These are phyloP conservation scores for Globisporangium nunn DNA, from an alignment of 352 stramenopile genomes.

Conservation along the genomic window DNA sequence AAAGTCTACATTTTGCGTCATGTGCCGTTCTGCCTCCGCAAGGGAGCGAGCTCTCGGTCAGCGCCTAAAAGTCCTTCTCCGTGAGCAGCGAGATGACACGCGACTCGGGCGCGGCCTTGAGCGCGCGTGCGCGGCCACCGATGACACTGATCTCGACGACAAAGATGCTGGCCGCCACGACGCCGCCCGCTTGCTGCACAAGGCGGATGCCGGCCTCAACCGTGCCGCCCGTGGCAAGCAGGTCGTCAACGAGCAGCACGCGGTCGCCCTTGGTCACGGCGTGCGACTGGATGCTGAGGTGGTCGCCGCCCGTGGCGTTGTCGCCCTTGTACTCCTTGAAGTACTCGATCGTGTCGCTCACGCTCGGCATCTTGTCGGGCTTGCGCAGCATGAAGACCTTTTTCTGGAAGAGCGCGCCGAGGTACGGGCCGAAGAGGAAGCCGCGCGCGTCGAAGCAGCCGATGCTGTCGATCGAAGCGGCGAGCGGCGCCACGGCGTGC, in stretches of 20 bases:
- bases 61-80: conserved; percentile 60
- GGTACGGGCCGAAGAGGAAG: conserved; percentile 95
- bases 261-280: conserved; percentile 70
- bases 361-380: conserved; percentile 95
- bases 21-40: neutral
- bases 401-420: conserved; percentile 93
- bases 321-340: conserved; percentile 92
- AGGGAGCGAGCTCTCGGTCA: no score
- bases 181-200: conserved; percentile 80
- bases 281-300: conserved; percentile 82
- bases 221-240: conserved; percentile 96
- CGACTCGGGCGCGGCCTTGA: conserved; percentile 30
- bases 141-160: conserved; percentile 91
- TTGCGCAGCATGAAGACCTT: conserved; percentile 99
- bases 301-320: conserved; percentile 69
- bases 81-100: conserved; percentile 61
- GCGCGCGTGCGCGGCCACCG: conserved; percentile 40
- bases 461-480: conserved; percentile 65
- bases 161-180: conserved; percentile 89
- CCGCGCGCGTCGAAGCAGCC: conserved; percentile 94
- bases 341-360: conserved; percentile 89
- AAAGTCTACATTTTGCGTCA: no score
- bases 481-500: conserved; percentile 48
- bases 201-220: conserved; percentile 85
- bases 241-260: conserved; percentile 96